Base-by-base conservation (phyloP, 495 filamentous ascomycete species). In the Podospora conica region DNA sequence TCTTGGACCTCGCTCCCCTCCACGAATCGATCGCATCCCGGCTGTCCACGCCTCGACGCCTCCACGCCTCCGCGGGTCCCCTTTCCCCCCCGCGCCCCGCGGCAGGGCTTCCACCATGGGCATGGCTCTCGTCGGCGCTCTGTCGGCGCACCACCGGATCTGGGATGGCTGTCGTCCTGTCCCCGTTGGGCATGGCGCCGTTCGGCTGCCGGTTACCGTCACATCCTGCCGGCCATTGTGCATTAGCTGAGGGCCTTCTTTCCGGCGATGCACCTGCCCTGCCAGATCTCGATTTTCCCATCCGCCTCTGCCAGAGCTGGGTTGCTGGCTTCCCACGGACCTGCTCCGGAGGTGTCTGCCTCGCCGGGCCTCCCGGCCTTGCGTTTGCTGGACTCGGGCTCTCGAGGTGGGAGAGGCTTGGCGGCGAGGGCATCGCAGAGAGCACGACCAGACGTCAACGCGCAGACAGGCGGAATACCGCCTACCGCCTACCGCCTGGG, bases 201-300 rank as follows among this genome's bases (percentile, higher is more conserved):
- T 58, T 64, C 63, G 55, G 63, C 63, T 64, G 63, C 63, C 55
- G 25, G 54, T 33, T 58, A 57, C 29, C 63, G 63, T 64, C 55
- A 31, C 63, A 64, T 64, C 31, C 63, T 64, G 61, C 29, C 28
- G 22, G 28, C 58, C 27, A 25, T 25, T 48, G 40, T 48, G 40
- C 40, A 48, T 48, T 48, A 48, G 40, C 40, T n/a, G 40, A 48
- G 40, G 40, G 40, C 40, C 40, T 48, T 48, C 40, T 48, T 48
- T 48, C 40, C 40, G 18, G 40, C 40, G 40, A 48, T 48, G 40
- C 40, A 48, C 40, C 40, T n/a, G 40, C 40, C 63, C 63, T 64
- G 63, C 63, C 55, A 64, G 63, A 64, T 64, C 63, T 58, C 53
- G 61, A 53, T 58, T 58, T 25, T 53, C 53, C 54, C 62, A 57